A percentile compares a stretch with the other conserved stretches of the same genome.
phyloP scores from a whole-genome alignment of 2,329 filamentous ascomycete genomes.

The Exophiala calicioides region DNA sequence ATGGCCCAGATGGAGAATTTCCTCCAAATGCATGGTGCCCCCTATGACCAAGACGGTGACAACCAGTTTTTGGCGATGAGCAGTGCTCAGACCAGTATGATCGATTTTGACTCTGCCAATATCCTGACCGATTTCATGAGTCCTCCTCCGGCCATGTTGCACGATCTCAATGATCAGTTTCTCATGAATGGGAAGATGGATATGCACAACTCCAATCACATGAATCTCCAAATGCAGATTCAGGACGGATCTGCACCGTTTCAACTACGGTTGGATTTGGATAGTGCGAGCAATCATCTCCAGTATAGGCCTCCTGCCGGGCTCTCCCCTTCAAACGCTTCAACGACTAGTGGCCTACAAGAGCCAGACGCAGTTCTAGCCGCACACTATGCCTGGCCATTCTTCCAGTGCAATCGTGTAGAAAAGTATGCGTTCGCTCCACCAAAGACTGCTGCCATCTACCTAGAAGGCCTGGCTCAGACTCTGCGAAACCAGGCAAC shows the following conservation, averaged over 20 bases:
- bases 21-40: constrained; percentile 27
- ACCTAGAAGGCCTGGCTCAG: constrained; percentile 54
- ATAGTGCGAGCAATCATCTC: constrained; percentile 22
- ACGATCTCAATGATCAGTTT: constrained; percentile 28
- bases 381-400: constrained; percentile 55
- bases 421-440: constrained; percentile 51
- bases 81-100: constrained; percentile 21
- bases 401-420: constrained; percentile 53
- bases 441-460: constrained; percentile 53
- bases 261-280: constrained; percentile 22
- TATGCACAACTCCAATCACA: constrained; percentile 27
- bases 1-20: constrained; percentile 32
- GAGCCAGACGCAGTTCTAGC: constrained; percentile 52
- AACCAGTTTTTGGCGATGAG: constrained; percentile 31
- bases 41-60: constrained; percentile 29
- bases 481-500: constrained; percentile 54
- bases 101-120: constrained; percentile 30
- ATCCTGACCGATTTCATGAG: constrained; percentile 30
- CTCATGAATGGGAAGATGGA: constrained; percentile 25
- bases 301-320: constrained; percentile 22
- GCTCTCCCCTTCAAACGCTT: constrained; percentile 26
- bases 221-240: constrained; percentile 20
- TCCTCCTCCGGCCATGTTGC: constrained; percentile 25
- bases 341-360: constrained; percentile 27
- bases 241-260: constrained; percentile 23